Evolutionary conservation across 2,329 filamentous ascomycete species (phyloP), one percentile per base, ranked within the genome.

Genomic region (Cadophora sp.): DNA sequence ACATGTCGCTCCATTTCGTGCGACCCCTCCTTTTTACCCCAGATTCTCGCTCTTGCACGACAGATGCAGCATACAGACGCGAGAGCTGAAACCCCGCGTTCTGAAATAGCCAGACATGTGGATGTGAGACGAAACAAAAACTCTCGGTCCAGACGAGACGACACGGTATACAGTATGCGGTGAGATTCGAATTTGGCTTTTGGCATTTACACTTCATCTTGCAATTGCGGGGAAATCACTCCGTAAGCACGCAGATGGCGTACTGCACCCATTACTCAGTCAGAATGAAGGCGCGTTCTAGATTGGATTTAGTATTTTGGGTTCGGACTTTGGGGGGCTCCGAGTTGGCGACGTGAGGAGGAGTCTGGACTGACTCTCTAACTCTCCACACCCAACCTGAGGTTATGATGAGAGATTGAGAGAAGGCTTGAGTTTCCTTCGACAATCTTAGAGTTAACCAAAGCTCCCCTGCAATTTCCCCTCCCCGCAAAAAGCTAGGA

Each of bases 191-290:
- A 56, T 56, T 22, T 37, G 19, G 53, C 16, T 56, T 56, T 29
- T 56, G 29, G 19, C 26, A 16, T 55, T 55, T n/a, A 34, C 19
- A 56, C 3, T 12, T 56, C 31, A 2, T 11, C n/a, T 12, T 24
- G 29, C 6, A 34, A 22, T 37, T 37, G 53, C 53, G 53, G 53
- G 53, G 53, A 56, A 56, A 37, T 11, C 3, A 56, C 27, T 56
- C 12, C 27, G 27, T 34, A 34, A 34, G 53, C 53, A 56, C 3
- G 29, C 53, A 37, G 29, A 37, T 34, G 53, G 53, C 53, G 26
- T 19, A 34, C 31, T 56, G 53, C 53, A 56, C 31, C n/a, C 31
- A 56, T 56, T 37, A 56, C 53, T 56, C 53, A 56, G 27, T 19
- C 27, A 56, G 19, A 19, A 22, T 11, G 53, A 22, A 34, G 19